A percentile compares a stretch with the other conserved stretches of the same genome.
Conservation (phyloP, 768 basidiomycete genomes). For the Favolaschia claudopus region DNA sequence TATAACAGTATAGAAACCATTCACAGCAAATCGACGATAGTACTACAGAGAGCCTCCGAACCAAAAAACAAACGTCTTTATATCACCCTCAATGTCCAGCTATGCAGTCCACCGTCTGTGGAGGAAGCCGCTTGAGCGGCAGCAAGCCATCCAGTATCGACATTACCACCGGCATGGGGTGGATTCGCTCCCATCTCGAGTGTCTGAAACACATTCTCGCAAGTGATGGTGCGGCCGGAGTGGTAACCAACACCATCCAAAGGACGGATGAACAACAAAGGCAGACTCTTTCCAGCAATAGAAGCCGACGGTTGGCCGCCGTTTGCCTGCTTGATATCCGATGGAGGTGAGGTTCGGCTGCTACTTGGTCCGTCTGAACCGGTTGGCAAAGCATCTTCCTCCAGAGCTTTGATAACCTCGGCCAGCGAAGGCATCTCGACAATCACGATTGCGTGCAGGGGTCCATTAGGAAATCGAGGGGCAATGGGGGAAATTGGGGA, state of each 20-base stretch:
- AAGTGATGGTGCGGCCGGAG: conserved; percentile 83
- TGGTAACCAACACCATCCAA: conserved; percentile 90
- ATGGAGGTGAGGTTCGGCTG: conserved; percentile 41
- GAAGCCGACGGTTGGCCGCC: conserved; percentile 48
- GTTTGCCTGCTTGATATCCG: conserved; percentile 36
- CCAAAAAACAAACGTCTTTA: conserved; percentile 45
- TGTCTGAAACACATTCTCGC: conserved; percentile 79
- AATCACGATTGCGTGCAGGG: conserved; percentile 81
- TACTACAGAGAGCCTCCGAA: conserved; percentile 36
- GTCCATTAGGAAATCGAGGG: conserved; percentile 46
- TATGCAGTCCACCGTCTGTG: conserved; percentile 71
- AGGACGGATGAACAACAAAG: conserved; percentile 81
- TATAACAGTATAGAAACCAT: conserved; percentile 31
- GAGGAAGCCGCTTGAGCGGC: conserved; percentile 75
- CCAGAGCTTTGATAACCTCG: conserved; percentile 80
- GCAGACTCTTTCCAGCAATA: conserved; percentile 75
- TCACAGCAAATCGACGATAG: conserved; percentile 50
- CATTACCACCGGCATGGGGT: conserved; percentile 52
- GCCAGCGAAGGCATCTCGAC: conserved; percentile 84
- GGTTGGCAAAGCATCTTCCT: conserved; percentile 68
- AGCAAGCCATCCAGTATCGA: conserved; percentile 75
- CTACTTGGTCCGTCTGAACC: conserved; percentile 45
- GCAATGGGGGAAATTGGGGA: conserved; percentile 36
- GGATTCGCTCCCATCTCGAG: conserved; percentile 67
- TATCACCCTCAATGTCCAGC: conserved; percentile 84